Evolutionary conservation across 1,139 yeast species (phyloP), one percentile per base, ranked within the genome.

Genomic region (Kurtzmaniella quercitrusa): DNA sequence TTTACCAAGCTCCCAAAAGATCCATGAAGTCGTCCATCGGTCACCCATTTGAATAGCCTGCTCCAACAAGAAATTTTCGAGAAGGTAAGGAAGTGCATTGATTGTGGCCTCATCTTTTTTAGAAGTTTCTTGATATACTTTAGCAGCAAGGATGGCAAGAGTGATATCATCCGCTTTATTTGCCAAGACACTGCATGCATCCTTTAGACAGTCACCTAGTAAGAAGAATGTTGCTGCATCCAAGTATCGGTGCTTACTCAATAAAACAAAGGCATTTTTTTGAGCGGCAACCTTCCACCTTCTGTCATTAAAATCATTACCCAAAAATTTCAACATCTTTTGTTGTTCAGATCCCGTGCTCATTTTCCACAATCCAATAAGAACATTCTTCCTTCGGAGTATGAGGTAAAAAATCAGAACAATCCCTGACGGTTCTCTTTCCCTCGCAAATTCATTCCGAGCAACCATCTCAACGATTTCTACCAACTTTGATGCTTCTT

Each of bases 181-280:
- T 19, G 85, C 75, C 33, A 93, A 57, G 0, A 88, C 91, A 56
- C 76, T 80, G 36, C 87, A 84, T 44, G 91, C 82, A 60, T 93
- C 98, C 43, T 76, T 76, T 16, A 88, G 64, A 1, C 88, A 71
- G 43, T 76, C 93, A 0, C 86, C 96, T n/a, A 93, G 69, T 33
- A 93, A 63, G 61, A 93, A 93, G 59, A 93, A 91, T 28, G 85
- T 82, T 0, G 98, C 97, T 0, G 98, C 95, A 61, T 91, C 95
- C 56, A 78, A 64, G 55, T 76, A 88, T 36, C 98, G 68, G 59
- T 89, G 98, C 55, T 88, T 88, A 44, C 98, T 89, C 48, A 93
- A 62, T 36, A 93, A 66, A 0, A 89, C 98, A 68, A 80, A 93
- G 0, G 98, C 98, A 63, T 93, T 93, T 56, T 93, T 93, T 55